Percentiles rank a stretch among this genome's conserved stretches.
Evolutionary conservation across 1,284 basidiomycete genomes (phyloP).

Genomic region (Xerocomus minutiporus): DNA sequence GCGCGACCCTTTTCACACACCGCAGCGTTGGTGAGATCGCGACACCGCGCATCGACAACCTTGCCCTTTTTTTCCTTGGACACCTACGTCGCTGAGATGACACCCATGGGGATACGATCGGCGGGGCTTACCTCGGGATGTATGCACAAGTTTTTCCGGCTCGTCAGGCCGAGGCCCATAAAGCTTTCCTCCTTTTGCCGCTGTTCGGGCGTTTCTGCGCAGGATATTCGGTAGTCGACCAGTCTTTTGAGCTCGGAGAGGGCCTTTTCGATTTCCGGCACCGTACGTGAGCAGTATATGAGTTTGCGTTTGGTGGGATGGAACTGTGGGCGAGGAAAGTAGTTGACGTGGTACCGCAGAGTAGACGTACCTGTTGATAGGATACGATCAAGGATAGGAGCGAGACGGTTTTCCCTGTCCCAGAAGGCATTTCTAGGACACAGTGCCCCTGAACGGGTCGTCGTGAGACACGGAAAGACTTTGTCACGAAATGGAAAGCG

Average conservation of each 20-base stretch:
- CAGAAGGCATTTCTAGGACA: slow-evolving; percentile 99
- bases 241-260: slow-evolving; percentile 92
- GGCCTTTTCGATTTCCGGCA: slow-evolving; percentile 99
- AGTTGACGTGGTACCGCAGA: background rate
- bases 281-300: slow-evolving; percentile 98
- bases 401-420: slow-evolving; percentile 98
- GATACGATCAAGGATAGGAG: slow-evolving; percentile 95
- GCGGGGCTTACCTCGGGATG: slow-evolving; percentile 77
- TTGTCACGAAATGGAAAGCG: slow-evolving; percentile 2
- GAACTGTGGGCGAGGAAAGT: slow-evolving; percentile 50
- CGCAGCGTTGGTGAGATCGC: slow-evolving; percentile 88
- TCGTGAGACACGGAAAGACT: background rate
- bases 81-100: slow-evolving; percentile 47
- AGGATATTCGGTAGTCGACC: slow-evolving; percentile 81
- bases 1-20: slow-evolving; percentile 83
- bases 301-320: slow-evolving; percentile 91
- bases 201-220: slow-evolving; percentile 70
- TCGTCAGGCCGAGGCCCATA: slow-evolving; percentile 89
- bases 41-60: slow-evolving; percentile 93
- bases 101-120: background rate
- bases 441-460: slow-evolving; percentile 78
- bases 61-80: slow-evolving; percentile 98
- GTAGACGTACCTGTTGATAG: slow-evolving; percentile 81
- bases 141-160: slow-evolving; percentile 95
- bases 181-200: slow-evolving; percentile 80